These are phyloP conservation scores for Luvunga scandens DNA, from an alignment of 345 rosid species.

Conservation along the genomic window DNA sequence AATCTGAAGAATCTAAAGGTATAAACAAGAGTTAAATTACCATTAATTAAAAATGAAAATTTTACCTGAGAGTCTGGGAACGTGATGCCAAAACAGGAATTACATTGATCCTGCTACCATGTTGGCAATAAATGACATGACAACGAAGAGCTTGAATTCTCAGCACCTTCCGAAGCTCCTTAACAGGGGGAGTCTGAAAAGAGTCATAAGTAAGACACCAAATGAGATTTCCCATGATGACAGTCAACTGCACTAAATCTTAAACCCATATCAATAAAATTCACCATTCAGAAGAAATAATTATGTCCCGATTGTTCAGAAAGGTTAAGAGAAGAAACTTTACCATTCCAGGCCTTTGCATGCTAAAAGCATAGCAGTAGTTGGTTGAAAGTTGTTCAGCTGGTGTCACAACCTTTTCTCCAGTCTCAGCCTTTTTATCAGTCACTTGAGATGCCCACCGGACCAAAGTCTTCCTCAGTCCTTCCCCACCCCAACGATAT, in stretches of 20 bases:
- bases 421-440: constrained; percentile 49
- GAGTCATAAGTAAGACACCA: constrained; percentile 3
- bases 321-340: constrained; percentile 5
- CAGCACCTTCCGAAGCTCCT: constrained; percentile 77
- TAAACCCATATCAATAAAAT: background rate
- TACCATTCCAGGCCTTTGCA: constrained; percentile 67
- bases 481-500: constrained; percentile 99
- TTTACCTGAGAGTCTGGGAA: constrained; percentile 83
- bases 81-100: constrained; percentile 89
- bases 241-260: background rate
- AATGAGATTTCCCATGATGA: background rate
- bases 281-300: constrained; percentile 1
- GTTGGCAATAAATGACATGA: constrained; percentile 80
- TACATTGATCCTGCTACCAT: constrained; percentile 72
- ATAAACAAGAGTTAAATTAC: background rate
- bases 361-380: constrained; percentile 79
- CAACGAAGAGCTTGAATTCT: constrained; percentile 93
- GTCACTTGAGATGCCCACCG: constrained; percentile 75
- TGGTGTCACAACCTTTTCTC: constrained; percentile 55
- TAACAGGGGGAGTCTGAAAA: constrained; percentile 72
- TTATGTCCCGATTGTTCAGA: background rate
- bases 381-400: constrained; percentile 86
- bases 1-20: background rate
- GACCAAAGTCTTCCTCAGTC: constrained; percentile 85
- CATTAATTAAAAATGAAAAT: background rate